Percentiles rank a stretch among this genome's conserved stretches.
These are phyloP conservation scores for Triadica sebifera DNA, from an alignment of 345 rosid species.

Conservation along the genomic window DNA sequence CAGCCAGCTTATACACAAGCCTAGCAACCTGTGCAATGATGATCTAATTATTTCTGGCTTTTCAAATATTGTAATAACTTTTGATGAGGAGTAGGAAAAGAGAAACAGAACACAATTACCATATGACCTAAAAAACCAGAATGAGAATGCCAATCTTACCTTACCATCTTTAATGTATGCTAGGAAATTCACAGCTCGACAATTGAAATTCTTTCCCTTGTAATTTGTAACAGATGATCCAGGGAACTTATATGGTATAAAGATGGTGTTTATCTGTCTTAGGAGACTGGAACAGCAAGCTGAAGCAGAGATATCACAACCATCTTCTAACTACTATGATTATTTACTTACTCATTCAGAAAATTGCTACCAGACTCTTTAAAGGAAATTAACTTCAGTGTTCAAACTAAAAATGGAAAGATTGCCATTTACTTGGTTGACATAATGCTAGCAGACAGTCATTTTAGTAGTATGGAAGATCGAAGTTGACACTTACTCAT, in stretches of 20 bases:
- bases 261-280: not conserved
- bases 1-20: not conserved
- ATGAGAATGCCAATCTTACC: not conserved
- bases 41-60: not conserved
- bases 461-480: not conserved
- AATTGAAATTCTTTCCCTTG: not conserved
- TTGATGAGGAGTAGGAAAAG: not conserved
- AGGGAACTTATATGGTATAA: not conserved
- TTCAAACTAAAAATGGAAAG: no score
- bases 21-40: not conserved
- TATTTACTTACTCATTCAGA: not conserved
- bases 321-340: conserved; percentile 12
- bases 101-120: not conserved
- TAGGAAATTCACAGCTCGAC: not conserved
- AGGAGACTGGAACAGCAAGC: not conserved
- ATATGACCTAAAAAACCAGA: not conserved
- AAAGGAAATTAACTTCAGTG: not conserved
- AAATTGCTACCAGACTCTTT: not conserved
- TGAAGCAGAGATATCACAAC: not conserved
- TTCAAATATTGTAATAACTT: not conserved
- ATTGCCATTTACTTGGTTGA: conserved; percentile 3
- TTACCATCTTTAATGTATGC: no score
- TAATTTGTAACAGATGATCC: no score
- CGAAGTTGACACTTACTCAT: conserved; percentile 57
- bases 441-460: conserved; percentile 5